Conservation (phyloP, 495 filamentous ascomycete genomes). For the Annulohypoxylon stygium region DNA sequence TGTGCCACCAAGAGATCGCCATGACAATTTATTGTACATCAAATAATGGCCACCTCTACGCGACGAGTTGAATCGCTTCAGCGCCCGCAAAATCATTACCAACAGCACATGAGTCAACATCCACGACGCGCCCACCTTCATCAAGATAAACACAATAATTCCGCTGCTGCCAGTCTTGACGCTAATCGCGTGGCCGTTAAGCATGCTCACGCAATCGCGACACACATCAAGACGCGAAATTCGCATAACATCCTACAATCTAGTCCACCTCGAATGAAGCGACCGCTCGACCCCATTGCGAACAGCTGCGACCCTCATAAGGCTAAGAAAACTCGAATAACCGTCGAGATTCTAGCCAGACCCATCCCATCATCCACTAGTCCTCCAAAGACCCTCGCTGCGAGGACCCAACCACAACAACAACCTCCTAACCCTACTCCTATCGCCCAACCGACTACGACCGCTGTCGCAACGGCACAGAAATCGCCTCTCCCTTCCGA, state of each 20-base stretch:
- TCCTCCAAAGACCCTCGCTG: slow-evolving; percentile 50
- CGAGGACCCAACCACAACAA: slow-evolving; percentile 49
- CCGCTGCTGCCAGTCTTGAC: slow-evolving; percentile 23
- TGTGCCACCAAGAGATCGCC: slow-evolving; percentile 52
- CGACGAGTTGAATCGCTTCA: slow-evolving; percentile 56
- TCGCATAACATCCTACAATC: slow-evolving; percentile 42
- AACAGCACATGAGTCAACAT: slow-evolving; percentile 10
- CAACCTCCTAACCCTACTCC: slow-evolving; percentile 36
- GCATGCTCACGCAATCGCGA: slow-evolving; percentile 43
- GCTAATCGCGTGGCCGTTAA: slow-evolving; percentile 37
- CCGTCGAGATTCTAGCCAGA: slow-evolving; percentile 58
- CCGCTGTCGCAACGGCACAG: slow-evolving; percentile 34
- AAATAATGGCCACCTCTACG: slow-evolving; percentile 54
- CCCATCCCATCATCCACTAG: slow-evolving; percentile 33
- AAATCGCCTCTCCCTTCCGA: slow-evolving; percentile 13
- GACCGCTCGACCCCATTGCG: slow-evolving; percentile 50
- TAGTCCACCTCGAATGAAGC: slow-evolving; percentile 51
- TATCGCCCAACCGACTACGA: slow-evolving; percentile 36
- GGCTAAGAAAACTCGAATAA: slow-evolving; percentile 53
- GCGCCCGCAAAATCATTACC: slow-evolving; percentile 36
- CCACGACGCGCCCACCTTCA: slow-evolving; percentile 42
- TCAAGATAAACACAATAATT: slow-evolving; percentile 32
- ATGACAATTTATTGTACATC: slow-evolving; percentile 27
- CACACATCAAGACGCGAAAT: slow-evolving; percentile 45
- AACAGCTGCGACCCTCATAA: slow-evolving; percentile 54